These are phyloP conservation scores for Calycina herbarum DNA, from an alignment of 2,329 filamentous ascomycete species.

Conservation along the genomic window DNA sequence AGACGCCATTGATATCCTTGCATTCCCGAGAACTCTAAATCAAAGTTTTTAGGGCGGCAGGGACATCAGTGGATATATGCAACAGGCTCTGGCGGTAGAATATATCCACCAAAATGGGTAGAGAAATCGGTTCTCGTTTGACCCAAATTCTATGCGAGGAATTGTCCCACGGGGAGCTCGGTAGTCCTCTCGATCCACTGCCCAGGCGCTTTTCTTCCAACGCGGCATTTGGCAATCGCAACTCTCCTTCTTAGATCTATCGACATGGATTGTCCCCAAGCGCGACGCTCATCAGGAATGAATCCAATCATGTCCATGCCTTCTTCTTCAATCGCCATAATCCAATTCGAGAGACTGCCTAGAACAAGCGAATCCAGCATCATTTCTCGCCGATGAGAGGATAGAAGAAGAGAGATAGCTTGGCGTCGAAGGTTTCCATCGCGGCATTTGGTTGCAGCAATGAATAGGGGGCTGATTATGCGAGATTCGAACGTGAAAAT, in stretches of 20 bases:
- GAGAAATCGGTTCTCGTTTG: not conserved
- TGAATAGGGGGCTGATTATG: conserved; percentile 62
- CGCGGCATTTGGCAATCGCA: conserved; percentile 22
- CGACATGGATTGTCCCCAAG: conserved; percentile 25
- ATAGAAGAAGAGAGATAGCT: conserved; percentile 60
- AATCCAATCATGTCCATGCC: conserved; percentile 24
- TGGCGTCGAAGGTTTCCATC: conserved; percentile 55
- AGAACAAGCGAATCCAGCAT: conserved; percentile 57
- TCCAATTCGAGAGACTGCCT: conserved; percentile 28
- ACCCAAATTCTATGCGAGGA: not conserved
- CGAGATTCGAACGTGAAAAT: conserved; percentile 35
- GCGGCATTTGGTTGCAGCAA: conserved; percentile 65
- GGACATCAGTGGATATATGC: not conserved
- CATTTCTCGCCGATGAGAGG: conserved; percentile 61
- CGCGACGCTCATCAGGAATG: conserved; percentile 23
- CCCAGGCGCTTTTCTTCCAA: conserved; percentile 15
- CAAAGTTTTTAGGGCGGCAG: not conserved
- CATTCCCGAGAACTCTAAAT: not conserved
- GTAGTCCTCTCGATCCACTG: conserved; percentile 13
- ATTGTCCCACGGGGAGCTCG: conserved; percentile 10
- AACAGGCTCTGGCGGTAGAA: not conserved
- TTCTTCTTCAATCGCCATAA: conserved; percentile 32
- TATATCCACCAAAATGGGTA: not conserved
- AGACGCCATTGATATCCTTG: too few species aligned
- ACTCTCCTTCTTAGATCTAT: conserved; percentile 20